These are phyloP conservation scores for Xylaria sp. DNA, from an alignment of 2,329 filamentous ascomycete species.

Conservation along the genomic window DNA sequence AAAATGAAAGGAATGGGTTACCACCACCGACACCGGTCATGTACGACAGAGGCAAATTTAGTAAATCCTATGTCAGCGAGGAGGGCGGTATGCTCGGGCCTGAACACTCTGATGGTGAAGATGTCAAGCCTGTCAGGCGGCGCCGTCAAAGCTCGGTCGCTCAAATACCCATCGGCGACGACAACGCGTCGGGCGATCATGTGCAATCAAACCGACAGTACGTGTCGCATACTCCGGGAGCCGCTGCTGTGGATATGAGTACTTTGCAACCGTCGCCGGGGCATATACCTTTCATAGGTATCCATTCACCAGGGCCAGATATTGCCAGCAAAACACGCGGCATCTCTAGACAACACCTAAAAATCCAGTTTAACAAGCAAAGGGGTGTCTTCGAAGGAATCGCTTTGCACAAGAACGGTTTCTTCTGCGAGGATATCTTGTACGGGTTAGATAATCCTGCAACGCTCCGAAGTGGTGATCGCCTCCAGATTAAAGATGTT, in stretches of 20 bases:
- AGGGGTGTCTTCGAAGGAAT: slow-evolving; percentile 60
- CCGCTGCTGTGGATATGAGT: slow-evolving; percentile 54
- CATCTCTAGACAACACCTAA: slow-evolving; percentile 69
- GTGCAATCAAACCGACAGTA: slow-evolving; percentile 55
- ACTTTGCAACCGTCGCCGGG: slow-evolving; percentile 56
- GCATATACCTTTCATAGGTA: slow-evolving; percentile 61
- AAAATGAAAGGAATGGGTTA: slow-evolving; percentile 44
- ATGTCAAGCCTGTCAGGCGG: slow-evolving; percentile 41
- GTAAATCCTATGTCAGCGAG: slow-evolving; percentile 63
- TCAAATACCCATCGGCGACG: slow-evolving; percentile 40
- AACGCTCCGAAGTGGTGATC: slow-evolving; percentile 57
- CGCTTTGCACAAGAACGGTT: slow-evolving; percentile 59
- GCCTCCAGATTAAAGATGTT: slow-evolving; percentile 68
- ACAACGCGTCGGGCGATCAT: slow-evolving; percentile 37
- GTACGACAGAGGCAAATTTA: slow-evolving; percentile 50
- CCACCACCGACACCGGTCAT: slow-evolving; percentile 47
- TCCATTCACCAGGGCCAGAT: slow-evolving; percentile 62
- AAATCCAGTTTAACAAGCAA: slow-evolving; percentile 63
- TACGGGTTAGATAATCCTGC: slow-evolving; percentile 48
- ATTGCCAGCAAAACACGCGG: slow-evolving; percentile 61
- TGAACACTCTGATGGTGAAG: slow-evolving; percentile 50
- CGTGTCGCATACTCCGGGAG: slow-evolving; percentile 54
- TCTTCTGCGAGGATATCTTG: slow-evolving; percentile 59
- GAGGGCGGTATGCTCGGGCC: slow-evolving; percentile 64
- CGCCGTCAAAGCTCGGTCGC: slow-evolving; percentile 41